Evolutionary conservation across 2,329 filamentous ascomycete genomes (phyloP), one percentile per base, ranked within the genome.

Genomic region (Colletotrichum lini): DNA sequence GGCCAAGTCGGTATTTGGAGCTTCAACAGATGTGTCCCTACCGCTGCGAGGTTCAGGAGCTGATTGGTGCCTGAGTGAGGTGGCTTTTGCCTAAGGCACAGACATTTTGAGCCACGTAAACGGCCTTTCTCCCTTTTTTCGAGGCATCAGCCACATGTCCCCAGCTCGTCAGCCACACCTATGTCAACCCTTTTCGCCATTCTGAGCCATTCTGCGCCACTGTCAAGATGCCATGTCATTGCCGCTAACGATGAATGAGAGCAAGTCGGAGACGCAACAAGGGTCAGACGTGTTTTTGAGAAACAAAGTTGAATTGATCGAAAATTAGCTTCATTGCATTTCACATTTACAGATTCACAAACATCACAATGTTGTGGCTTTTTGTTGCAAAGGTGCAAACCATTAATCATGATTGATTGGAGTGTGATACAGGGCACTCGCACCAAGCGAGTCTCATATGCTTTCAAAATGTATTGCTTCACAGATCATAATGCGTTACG

Each of bases 1-100:
- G 70, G 63, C 66, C 54, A 58, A 59, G 45, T 63, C 69, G 58
- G 69, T 64, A 68, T 73, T 71, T 70, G 61, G 70, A 73, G 72
- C 72, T 73, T 73, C 66, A 67, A 73, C 67, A 72, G 72, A 73
- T 73, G 72, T 73, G 72, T 73, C 72, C 72, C 65, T 70, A 72
- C 69, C 65, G 64, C 63, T 35, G 56, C 59, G n/a, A 62, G 72
- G 66, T 63, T 70, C 58, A 66, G 53, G 63, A 71, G 68, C 68
- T 73, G 40, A 65, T 73, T 63, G 63, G 63, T 71, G 72, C 72
- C 70, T 73, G 50, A 73, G 30, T 45, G 23, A 47, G 40, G 70
- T 70, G 57, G 65, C 69, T 58, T 59, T 54, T 72, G 69, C 69
- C 69, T 72, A 18, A 72, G 69, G 69, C 65, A 64, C 1, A 1